Evolutionary conservation across 1,139 yeast genomes (phyloP).

Genomic region (Nakaseomyces delphensis): DNA sequence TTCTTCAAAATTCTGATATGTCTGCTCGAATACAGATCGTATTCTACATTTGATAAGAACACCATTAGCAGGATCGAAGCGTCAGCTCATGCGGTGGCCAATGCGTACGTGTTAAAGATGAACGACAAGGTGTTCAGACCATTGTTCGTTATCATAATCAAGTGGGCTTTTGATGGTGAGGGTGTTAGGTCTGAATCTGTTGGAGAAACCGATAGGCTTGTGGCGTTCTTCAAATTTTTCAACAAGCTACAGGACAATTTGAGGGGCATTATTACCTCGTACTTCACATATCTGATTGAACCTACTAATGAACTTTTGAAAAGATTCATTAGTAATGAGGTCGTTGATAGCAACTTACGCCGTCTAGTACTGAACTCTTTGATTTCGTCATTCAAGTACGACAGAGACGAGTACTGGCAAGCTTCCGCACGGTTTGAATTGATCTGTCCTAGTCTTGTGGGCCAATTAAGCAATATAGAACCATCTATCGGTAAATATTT

Average conservation of each 20-base stretch:
- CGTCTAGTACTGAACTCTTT: constrained; percentile 65
- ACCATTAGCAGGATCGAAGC: constrained; percentile 76
- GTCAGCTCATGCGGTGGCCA: constrained; percentile 63
- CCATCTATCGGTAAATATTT: constrained; percentile 65
- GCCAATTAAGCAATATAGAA: constrained; percentile 60
- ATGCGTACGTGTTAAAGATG: constrained; percentile 74
- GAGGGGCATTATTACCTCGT: constrained; percentile 79
- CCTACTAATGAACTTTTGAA: constrained; percentile 50
- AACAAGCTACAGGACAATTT: constrained; percentile 74
- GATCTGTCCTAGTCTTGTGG: constrained; percentile 51
- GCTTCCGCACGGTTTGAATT: constrained; percentile 75
- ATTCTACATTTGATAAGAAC: constrained; percentile 53
- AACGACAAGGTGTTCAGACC: constrained; percentile 94
- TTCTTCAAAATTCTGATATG: constrained; percentile 64
- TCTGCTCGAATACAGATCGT: constrained; percentile 61
- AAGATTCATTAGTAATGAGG: constrained; percentile 38
- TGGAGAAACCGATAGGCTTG: constrained; percentile 45
- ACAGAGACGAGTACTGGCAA: constrained; percentile 92
- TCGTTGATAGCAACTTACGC: constrained; percentile 43
- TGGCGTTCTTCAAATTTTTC: constrained; percentile 79
- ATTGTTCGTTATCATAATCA: constrained; percentile 72
- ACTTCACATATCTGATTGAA: constrained; percentile 78
- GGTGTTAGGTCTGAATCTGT: constrained; percentile 43
- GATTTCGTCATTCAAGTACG: constrained; percentile 73
- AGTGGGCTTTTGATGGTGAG: constrained; percentile 89